Base-by-base conservation (phyloP, 352 stramenopile species). In the Stramenopiles sp. region DNA sequence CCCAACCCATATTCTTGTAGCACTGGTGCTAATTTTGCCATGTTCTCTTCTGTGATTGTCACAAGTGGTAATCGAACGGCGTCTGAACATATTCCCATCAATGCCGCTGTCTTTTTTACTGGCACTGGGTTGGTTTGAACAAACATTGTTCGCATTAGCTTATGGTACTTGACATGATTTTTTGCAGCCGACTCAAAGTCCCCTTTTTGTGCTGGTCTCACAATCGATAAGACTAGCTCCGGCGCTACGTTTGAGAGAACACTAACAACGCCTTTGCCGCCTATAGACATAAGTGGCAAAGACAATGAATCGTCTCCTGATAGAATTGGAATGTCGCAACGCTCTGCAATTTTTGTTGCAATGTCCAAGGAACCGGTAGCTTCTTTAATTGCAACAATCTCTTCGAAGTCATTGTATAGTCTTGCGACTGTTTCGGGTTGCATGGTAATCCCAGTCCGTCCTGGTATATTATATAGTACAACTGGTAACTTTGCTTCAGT, bases 371-470 rank as follows among this genome's bases (percentile, higher is more conserved):
- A 94, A 1, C 95, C 95, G 0, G 95, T 98, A 30, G 95, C 95
- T 86, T 99, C 95, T 87, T 99, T 99, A 82, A 99, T 92, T 71
- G 94, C 96, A 39, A 98, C 90, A 84, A 99, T 97, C 83, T 93
- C 92, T n/a, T 94, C 91, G 84, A 98, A 88, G 87, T 95, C 92
- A 44, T 92, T 88, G 71, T 78, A 78, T 8, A 96, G 87, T 80
- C 96, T 88, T 4, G 89, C 93, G 83, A 98, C 94, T 30, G 91
- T 98, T 85, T 97, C 92, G 30, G 96, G 94, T 67, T 88, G 86
- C 81, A 99, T 89, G 86, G 97, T 96, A 80, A 98, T 93, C 80
- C 91, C 95, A 32, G 95, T 98, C 30, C 96, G 89, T 76, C 95
- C 93, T 27, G 96, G 96, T 80, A 98, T 97, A 89, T 99, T 98